Conservation (phyloP, 2,329 filamentous ascomycete genomes). For the Penicillium occitanis region DNA sequence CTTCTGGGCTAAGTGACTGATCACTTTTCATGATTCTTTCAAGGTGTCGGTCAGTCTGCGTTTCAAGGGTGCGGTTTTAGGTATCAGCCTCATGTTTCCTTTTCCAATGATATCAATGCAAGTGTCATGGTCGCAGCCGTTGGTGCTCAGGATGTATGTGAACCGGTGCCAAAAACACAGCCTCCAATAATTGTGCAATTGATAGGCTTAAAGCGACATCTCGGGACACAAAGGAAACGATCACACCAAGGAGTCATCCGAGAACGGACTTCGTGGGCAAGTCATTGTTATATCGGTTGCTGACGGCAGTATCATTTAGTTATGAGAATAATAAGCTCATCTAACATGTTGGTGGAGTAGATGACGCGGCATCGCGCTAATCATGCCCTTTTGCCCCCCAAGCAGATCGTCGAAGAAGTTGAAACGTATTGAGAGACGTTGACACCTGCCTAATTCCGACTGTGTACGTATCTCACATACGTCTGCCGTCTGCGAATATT, state of each 20-base stretch:
- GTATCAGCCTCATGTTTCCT: background rate
- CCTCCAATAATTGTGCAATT: background rate
- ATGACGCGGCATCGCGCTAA: constrained; percentile 7
- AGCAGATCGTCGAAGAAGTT: background rate
- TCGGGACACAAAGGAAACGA: background rate
- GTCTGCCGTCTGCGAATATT: background rate
- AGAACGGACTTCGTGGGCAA: background rate
- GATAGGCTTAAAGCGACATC: background rate
- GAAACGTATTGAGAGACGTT: background rate
- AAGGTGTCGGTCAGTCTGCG: background rate
- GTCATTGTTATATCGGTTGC: background rate
- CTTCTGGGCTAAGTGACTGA: background rate
- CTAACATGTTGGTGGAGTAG: background rate
- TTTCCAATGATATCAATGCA: background rate
- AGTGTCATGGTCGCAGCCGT: background rate
- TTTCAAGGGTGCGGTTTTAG: background rate
- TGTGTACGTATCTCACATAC: background rate
- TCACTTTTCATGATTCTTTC: background rate
- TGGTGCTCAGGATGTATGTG: background rate
- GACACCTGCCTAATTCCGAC: constrained; percentile 1
- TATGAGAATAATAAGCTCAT: background rate
- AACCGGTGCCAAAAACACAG: background rate
- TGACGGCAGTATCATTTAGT: background rate
- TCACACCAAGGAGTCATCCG: background rate
- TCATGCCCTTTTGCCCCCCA: background rate